phyloP scores from a whole-genome alignment of 2,329 filamentous ascomycete species.

The Aspergillus sp. region DNA sequence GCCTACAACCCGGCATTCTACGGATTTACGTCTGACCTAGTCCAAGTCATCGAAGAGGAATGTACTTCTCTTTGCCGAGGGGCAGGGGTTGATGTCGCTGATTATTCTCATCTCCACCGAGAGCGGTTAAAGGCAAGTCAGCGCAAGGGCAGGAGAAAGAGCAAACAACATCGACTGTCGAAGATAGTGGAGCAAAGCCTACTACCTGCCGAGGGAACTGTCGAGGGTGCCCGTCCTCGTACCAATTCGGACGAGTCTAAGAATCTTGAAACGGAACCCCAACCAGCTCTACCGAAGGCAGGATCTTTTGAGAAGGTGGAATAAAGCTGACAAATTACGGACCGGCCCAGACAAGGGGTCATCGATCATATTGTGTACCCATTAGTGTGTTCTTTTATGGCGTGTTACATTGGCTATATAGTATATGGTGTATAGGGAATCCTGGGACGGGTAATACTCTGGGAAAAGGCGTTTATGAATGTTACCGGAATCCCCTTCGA shows the following conservation, averaged over 20 bases:
- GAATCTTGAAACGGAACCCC: neutral
- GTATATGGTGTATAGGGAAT: neutral
- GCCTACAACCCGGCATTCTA: slow-evolving; percentile 46
- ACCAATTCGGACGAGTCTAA: neutral
- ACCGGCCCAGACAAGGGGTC: neutral
- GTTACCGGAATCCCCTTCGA: neutral
- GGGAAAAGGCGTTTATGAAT: neutral
- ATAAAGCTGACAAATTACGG: neutral
- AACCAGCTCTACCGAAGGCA: neutral
- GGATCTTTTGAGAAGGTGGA: neutral
- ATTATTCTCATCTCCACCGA: slow-evolving; percentile 26
- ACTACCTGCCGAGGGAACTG: neutral
- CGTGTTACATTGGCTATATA: neutral
- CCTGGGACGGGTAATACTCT: neutral
- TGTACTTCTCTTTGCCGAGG: slow-evolving; percentile 37
- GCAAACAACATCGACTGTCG: slow-evolving; percentile 19
- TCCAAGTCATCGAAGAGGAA: slow-evolving; percentile 40
- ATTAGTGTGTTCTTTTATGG: neutral
- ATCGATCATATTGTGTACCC: neutral
- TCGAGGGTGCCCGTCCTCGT: neutral
- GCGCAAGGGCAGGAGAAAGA: slow-evolving; percentile 24
- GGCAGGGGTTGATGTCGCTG: slow-evolving; percentile 36
- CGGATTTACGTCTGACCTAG: slow-evolving; percentile 38
- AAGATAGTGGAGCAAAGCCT: neutral
- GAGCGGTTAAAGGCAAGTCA: slow-evolving; percentile 23